phyloP scores from a whole-genome alignment of 495 filamentous ascomycete genomes.

The Massariosphaeria phaeospora region DNA sequence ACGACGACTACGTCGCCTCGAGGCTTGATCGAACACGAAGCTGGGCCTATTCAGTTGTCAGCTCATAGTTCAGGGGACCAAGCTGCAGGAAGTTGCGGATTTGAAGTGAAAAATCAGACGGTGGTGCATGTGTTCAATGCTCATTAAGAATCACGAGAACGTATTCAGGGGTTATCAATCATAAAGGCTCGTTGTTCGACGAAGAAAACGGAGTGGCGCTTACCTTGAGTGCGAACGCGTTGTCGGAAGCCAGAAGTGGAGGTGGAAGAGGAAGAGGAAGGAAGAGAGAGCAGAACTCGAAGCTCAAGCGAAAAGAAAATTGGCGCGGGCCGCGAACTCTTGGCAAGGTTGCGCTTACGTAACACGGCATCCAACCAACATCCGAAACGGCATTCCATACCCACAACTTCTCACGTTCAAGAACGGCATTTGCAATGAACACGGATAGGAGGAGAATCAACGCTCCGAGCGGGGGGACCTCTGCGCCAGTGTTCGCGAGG shows the following conservation, averaged over 20 bases:
- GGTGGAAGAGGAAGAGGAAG: background rate
- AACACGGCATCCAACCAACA: background rate
- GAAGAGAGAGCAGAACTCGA: background rate
- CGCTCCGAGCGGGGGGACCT: slow-evolving; percentile 72
- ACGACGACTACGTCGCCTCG: too few species aligned
- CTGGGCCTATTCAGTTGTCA: background rate
- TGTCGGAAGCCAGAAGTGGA: too few species aligned
- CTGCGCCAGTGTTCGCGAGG: slow-evolving; percentile 63
- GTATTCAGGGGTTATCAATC: slow-evolving; percentile 39
- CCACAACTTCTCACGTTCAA: background rate
- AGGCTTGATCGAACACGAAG: background rate
- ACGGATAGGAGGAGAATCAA: slow-evolving; percentile 88
- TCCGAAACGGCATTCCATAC: too few species aligned
- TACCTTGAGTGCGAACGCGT: slow-evolving; percentile 19
- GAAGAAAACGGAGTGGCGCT: slow-evolving; percentile 25
- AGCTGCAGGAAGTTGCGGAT: background rate
- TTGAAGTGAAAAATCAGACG: slow-evolving; percentile 66
- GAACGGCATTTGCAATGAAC: slow-evolving; percentile 45
- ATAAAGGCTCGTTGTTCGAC: slow-evolving; percentile 27
- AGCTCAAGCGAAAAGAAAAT: slow-evolving; percentile 5
- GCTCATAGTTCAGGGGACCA: background rate
- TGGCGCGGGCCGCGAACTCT: slow-evolving; percentile 3
- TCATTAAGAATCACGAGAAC: slow-evolving; percentile 76
- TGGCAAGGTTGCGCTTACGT: background rate
- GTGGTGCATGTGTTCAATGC: slow-evolving; percentile 99